A percentile compares a stretch with the other conserved stretches of the same genome.
Conservation (phyloP, 2,329 filamentous ascomycete genomes). For the Achaetomium macrosporum region DNA sequence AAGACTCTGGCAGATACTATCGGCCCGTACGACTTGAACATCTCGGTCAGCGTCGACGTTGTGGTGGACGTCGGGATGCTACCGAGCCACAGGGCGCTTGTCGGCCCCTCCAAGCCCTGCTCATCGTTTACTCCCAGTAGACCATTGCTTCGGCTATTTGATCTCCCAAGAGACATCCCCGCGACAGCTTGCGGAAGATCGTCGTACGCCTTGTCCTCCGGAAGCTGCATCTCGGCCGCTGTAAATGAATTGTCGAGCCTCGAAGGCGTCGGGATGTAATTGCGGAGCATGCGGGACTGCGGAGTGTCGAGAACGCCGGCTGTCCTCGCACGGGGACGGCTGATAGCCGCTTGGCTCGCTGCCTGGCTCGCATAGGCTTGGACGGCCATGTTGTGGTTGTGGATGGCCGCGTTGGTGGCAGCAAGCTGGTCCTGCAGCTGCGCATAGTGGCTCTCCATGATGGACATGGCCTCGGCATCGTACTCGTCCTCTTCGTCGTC, state of each 20-base stretch:
- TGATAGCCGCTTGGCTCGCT: conserved; percentile 72
- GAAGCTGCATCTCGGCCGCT: conserved; percentile 66
- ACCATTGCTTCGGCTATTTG: conserved; percentile 60
- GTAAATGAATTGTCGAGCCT: conserved; percentile 71
- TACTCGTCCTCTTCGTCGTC: conserved; percentile 81
- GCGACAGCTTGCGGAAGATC: conserved; percentile 78
- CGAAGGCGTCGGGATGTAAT: conserved; percentile 67
- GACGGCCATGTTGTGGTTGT: conserved; percentile 87
- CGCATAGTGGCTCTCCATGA: conserved; percentile 54
- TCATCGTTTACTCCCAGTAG: conserved; percentile 65
- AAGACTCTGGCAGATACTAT: conserved; percentile 89
- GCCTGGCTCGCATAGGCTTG: conserved; percentile 87
- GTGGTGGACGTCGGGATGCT: conserved; percentile 97
- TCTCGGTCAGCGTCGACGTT: conserved; percentile 86
- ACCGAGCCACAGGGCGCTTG: conserved; percentile 90
- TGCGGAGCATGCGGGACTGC: conserved; percentile 57
- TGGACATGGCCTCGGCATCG: conserved; percentile 44
- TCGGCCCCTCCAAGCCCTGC: conserved; percentile 77
- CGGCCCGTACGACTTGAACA: conserved; percentile 88
- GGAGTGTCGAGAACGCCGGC: conserved; percentile 85
- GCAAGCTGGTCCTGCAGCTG: conserved; percentile 57
- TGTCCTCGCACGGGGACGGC: conserved; percentile 80
- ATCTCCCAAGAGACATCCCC: conserved; percentile 64
- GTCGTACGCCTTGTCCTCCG: conserved; percentile 72
- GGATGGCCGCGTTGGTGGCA: conserved; percentile 65